These are phyloP conservation scores for Ceratobasidium sp. DNA, from an alignment of 1,284 basidiomycete species.

Conservation along the genomic window DNA sequence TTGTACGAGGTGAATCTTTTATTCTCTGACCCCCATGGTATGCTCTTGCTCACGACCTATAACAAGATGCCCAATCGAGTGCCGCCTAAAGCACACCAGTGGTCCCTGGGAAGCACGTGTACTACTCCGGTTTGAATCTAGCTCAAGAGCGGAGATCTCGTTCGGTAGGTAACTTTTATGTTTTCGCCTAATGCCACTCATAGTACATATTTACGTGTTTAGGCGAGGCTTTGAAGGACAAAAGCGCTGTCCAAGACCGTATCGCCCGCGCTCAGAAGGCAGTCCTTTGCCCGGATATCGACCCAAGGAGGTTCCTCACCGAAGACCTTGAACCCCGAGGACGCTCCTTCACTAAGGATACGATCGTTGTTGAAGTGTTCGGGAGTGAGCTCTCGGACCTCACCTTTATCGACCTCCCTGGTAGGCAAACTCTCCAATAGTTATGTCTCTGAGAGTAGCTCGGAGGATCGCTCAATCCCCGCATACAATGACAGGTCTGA, in stretches of 20 bases:
- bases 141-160: conserved; percentile 29
- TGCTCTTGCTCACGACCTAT: conserved; percentile 1
- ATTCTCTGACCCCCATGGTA: not conserved
- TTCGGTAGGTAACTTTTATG: conserved; percentile 23
- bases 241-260: conserved; percentile 67
- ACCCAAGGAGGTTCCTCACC: conserved; percentile 59
- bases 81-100: conserved; percentile 47
- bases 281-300: conserved; percentile 71
- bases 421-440: conserved; percentile 55
- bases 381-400: conserved; percentile 79
- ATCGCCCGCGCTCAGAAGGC: conserved; percentile 76
- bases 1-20: conserved; percentile 47
- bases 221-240: conserved; percentile 14
- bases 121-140: conserved; percentile 52
- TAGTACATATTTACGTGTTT: not conserved
- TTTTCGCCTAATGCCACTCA: not conserved
- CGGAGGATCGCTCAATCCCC: no score
- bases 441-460: not conserved
- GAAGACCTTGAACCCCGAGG: conserved; percentile 56
- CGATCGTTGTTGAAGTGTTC: conserved; percentile 76
- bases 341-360: conserved; percentile 71
- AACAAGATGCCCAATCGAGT: conserved; percentile 49
- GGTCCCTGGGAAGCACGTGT: conserved; percentile 51
- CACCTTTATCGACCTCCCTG: conserved; percentile 78
- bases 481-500: conserved; percentile 65